A percentile compares a stretch with the other conserved stretches of the same genome.
phyloP scores from a whole-genome alignment of 169 alveolate genomes.

The Cryptosporidium ubiquitum region DNA sequence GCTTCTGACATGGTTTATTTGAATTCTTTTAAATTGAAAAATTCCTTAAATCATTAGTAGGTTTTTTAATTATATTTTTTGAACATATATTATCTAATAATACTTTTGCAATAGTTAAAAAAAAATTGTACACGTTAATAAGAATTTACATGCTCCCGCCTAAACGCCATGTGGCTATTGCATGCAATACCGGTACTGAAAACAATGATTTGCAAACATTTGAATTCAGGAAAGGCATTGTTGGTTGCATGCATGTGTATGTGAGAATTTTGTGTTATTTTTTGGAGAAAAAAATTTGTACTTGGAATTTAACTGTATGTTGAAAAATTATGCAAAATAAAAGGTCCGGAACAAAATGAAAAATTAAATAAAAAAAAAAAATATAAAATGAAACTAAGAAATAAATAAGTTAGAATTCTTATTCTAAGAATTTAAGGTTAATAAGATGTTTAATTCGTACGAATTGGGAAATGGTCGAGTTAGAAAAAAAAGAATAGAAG shows the following conservation, averaged over 20 bases:
- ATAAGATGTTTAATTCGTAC: neutral
- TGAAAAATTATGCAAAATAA: neutral
- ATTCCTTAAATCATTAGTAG: neutral
- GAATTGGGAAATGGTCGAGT: neutral
- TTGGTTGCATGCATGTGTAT: neutral
- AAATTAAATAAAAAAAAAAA: constrained; percentile 1
- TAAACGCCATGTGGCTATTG: constrained; percentile 49
- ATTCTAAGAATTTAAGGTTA: too few relatives aligned
- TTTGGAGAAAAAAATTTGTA: neutral
- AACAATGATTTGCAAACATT: neutral
- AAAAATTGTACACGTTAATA: neutral
- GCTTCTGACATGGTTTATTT: constrained; percentile 29
- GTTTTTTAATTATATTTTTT: constrained; percentile 15
- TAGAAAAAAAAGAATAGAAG: constrained; percentile 16
- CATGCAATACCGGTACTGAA: constrained; percentile 72
- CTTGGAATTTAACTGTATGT: neutral
- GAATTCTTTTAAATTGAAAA: neutral
- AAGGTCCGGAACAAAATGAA: constrained; percentile 26
- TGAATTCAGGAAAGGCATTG: neutral
- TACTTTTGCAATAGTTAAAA: neutral
- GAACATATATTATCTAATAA: constrained; percentile 16
- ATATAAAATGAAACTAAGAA: neutral
- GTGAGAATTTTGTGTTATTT: neutral
- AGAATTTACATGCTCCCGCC: constrained; percentile 28
- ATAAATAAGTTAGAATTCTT: too few relatives aligned